Percentiles rank a stretch among this genome's conserved stretches.
Conservation (phyloP, 1,139 yeast genomes). For the Pichia sp. region DNA sequence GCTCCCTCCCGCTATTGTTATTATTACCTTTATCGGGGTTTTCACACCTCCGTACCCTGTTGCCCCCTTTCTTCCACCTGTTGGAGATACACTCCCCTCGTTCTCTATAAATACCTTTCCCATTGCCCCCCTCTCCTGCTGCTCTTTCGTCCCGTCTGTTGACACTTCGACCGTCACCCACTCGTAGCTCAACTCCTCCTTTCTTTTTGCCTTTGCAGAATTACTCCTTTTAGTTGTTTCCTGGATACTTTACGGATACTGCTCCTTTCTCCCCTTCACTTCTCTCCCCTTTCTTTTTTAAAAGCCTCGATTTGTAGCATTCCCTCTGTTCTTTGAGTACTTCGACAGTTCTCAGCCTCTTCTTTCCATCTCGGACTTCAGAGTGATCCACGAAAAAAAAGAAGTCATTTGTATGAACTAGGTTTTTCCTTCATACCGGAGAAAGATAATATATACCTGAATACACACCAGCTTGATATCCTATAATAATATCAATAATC, state of each 20-base stretch:
- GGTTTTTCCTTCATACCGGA: neutral
- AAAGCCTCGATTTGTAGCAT: neutral
- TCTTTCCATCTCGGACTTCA: too few relatives aligned
- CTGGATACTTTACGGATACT: neutral
- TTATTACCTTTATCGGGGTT: neutral
- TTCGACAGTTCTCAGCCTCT: too few relatives aligned
- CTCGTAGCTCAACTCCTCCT: neutral
- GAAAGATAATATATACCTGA: neutral
- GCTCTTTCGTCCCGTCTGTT: neutral
- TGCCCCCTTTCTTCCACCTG: neutral
- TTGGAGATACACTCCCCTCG: neutral
- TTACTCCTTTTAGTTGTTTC: neutral
- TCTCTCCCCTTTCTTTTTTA: neutral
- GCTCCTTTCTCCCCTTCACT: too few relatives aligned
- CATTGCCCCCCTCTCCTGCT: neutral
- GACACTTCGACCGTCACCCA: neutral
- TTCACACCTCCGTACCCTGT: neutral
- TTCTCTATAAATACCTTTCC: neutral
- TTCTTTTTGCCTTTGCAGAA: neutral
- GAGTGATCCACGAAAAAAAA: neutral
- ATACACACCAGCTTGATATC: neutral
- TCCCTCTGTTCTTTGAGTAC: too few relatives aligned
- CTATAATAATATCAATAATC: neutral
- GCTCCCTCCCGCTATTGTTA: neutral
- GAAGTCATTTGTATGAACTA: neutral